A percentile compares a stretch with the other conserved stretches of the same genome.
Evolutionary conservation across 148 eudicot genomes (phyloP).

Genomic region (Camellia lanceoleosa): DNA sequence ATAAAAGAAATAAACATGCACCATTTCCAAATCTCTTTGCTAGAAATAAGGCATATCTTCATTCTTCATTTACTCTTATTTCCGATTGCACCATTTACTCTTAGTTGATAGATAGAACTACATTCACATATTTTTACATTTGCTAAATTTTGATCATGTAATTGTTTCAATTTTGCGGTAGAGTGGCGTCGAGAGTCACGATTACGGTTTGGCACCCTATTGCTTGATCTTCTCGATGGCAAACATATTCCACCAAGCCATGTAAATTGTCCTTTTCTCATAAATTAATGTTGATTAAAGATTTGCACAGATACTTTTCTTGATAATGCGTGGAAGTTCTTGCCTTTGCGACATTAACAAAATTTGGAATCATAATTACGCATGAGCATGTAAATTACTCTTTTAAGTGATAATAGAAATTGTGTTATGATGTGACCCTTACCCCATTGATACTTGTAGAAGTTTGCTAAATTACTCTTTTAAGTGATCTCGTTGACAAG

Average conservation of each 20-base stretch:
- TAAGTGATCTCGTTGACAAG: neutral
- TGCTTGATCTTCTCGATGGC: conserved; percentile 77
- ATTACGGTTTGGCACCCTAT: conserved; percentile 71
- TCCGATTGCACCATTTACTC: no score
- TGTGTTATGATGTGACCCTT: neutral
- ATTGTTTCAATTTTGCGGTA: conserved; percentile 43
- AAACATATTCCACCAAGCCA: conserved; percentile 22
- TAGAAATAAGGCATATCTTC: no score
- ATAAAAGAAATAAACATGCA: no score
- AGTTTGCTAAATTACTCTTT: neutral
- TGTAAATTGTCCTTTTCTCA: conserved; percentile 31
- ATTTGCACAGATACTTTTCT: neutral
- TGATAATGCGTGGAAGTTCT: neutral
- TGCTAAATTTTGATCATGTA: conserved; percentile 15
- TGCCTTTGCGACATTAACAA: neutral
- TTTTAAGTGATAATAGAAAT: neutral
- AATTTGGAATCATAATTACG: neutral
- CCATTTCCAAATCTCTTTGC: no score
- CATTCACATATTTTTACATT: neutral
- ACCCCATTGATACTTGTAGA: neutral
- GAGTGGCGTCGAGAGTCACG: conserved; percentile 70
- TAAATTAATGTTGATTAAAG: neutral
- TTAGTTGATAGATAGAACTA: no score
- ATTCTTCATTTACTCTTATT: no score
- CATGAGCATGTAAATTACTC: neutral